These are phyloP conservation scores for Creolimax fragrantissima DNA, from an alignment of 78 protist species.

Conservation along the genomic window DNA sequence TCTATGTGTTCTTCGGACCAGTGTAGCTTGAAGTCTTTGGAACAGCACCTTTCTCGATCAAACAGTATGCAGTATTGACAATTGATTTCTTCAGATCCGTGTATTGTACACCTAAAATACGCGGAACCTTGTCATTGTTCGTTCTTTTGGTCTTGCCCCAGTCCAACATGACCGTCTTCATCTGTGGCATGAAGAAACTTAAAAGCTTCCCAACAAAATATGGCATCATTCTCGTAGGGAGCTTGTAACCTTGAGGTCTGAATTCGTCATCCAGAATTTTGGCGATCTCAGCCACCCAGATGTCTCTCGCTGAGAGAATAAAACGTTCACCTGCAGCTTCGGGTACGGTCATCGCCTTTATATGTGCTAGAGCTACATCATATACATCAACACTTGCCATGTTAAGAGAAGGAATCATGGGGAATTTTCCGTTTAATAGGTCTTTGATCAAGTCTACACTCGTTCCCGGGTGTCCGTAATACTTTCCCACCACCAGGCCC, in stretches of 20 bases:
- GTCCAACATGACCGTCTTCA: no score
- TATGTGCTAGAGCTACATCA: slow-evolving; percentile 39
- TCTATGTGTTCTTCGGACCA: no score
- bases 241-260: not conserved
- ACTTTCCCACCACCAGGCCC: not conserved
- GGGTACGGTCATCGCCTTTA: not conserved
- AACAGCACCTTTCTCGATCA: no score
- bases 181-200: no score
- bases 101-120: no score
- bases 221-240: no score
- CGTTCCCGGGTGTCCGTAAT: not conserved
- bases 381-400: slow-evolving; percentile 34
- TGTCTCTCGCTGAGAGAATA: not conserved
- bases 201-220: no score
- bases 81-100: no score
- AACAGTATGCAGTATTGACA: no score
- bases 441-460: not conserved
- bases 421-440: not conserved
- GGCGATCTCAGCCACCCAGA: not conserved
- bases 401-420: not conserved
- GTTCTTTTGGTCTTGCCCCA: no score
- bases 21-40: no score
- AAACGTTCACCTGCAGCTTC: not conserved
- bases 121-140: no score
- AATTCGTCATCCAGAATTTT: not conserved